phyloP scores from a whole-genome alignment of 2,329 filamentous ascomycete genomes.

The Colletotrichum ledebouriae region DNA sequence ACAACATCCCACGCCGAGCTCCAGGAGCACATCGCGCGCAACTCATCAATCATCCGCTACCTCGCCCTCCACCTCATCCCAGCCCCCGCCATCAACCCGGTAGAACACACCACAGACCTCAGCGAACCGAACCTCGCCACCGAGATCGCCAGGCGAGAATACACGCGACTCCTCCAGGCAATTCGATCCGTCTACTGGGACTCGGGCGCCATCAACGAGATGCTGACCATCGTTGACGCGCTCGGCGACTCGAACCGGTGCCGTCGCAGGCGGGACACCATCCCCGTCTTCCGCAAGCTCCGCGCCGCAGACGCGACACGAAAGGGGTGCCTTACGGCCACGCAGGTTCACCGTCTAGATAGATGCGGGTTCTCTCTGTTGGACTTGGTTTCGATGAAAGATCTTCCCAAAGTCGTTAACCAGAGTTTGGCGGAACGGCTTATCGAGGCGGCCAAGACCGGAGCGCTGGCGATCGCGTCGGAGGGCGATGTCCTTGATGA shows the following conservation, averaged over 20 bases:
- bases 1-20: constrained; percentile 24
- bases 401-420: constrained; percentile 23
- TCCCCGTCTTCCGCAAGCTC: constrained; percentile 34
- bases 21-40: constrained; percentile 42
- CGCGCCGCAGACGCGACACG: constrained; percentile 2
- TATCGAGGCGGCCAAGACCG: constrained; percentile 20
- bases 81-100: constrained; percentile 17
- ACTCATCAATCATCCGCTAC: constrained; percentile 44
- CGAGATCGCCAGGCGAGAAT: background rate
- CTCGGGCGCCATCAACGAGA: constrained; percentile 22
- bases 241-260: background rate
- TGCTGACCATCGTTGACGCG: constrained; percentile 29
- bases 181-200: constrained; percentile 34
- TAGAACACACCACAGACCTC: constrained; percentile 21
- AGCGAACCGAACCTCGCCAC: constrained; percentile 3
- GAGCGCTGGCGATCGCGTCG: constrained; percentile 10
- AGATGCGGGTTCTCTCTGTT: constrained; percentile 17
- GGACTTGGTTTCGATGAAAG: constrained; percentile 23
- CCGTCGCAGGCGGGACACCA: constrained; percentile 3
- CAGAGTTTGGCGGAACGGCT: constrained; percentile 7
- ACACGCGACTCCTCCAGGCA: constrained; percentile 27
- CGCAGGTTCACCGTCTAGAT: constrained; percentile 18
- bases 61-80: constrained; percentile 39
- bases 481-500: constrained; percentile 18
- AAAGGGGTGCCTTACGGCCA: constrained; percentile 20